These are phyloP conservation scores for Dothiorella sarmentorum DNA, from an alignment of 2,329 filamentous ascomycete genomes.

Conservation along the genomic window DNA sequence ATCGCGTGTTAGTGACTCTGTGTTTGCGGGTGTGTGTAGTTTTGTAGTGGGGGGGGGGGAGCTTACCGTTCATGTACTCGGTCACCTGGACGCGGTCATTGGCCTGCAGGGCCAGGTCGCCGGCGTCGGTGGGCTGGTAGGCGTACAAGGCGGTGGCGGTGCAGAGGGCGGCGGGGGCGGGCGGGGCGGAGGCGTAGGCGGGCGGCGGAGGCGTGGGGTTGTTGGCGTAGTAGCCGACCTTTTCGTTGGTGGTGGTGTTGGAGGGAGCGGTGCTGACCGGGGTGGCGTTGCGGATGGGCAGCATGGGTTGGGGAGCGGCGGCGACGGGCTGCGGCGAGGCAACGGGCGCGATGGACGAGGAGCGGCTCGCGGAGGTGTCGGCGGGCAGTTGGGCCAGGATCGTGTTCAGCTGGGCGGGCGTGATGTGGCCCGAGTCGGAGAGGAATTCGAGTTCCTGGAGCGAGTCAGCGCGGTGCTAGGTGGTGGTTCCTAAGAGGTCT, in stretches of 20 bases:
- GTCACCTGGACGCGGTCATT: conserved; percentile 77
- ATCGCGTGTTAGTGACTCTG: neutral
- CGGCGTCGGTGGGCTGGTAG: conserved; percentile 75
- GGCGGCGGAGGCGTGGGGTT: conserved; percentile 37
- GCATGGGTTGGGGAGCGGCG: conserved; percentile 29
- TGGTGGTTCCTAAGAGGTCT: no score
- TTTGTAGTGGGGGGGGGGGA: neutral
- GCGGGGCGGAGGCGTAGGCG: conserved; percentile 47
- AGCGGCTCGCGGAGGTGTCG: conserved; percentile 58
- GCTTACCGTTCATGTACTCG: conserved; percentile 76
- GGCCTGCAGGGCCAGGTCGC: conserved; percentile 76
- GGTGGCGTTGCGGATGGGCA: conserved; percentile 27
- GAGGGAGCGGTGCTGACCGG: conserved; percentile 29
- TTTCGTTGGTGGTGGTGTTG: conserved; percentile 34
- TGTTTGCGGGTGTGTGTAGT: neutral
- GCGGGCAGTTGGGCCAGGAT: conserved; percentile 76
- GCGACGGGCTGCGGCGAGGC: conserved; percentile 24
- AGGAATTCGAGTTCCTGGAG: conserved; percentile 84
- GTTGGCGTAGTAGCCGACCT: conserved; percentile 40
- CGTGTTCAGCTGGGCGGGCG: conserved; percentile 67
- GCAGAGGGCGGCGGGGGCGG: conserved; percentile 57
- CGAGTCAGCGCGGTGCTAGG: no score
- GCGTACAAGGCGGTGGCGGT: conserved; percentile 78
- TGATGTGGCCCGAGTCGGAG: conserved; percentile 76
- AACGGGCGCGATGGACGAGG: conserved; percentile 23